Evolutionary conservation across 192 early-diverging fungal genomes (phyloP).

Genomic region (Backusella westeae): DNA sequence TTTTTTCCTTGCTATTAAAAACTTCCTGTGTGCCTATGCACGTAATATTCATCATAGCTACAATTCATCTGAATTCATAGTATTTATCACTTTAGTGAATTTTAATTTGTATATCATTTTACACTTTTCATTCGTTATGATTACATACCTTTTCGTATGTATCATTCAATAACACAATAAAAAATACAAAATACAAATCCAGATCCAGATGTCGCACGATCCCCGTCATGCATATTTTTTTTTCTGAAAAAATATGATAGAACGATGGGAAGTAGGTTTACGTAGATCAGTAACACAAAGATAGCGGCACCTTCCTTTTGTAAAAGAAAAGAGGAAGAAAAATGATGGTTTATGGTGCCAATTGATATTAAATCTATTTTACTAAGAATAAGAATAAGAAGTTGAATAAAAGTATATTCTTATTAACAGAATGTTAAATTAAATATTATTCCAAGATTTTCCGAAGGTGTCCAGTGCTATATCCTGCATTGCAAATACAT

Average conservation of each 20-base stretch:
- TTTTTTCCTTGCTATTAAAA: not conserved
- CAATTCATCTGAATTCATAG: not conserved
- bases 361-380: slow-evolving; percentile 77
- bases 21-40: not conserved
- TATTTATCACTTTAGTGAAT: not conserved
- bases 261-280: not conserved
- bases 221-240: not conserved
- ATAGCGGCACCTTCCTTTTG: not conserved
- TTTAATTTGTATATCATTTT: not conserved
- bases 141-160: not conserved
- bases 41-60: not conserved
- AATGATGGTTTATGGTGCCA: slow-evolving; percentile 34
- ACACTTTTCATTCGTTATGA: not conserved
- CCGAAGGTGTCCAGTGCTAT: not conserved
- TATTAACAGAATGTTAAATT: not conserved
- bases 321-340: not conserved
- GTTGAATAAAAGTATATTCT: not conserved
- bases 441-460: not conserved
- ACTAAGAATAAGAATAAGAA: not conserved
- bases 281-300: not conserved
- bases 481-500: not conserved
- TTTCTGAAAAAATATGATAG: not conserved
- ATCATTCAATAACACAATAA: not conserved
- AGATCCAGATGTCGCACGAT: not conserved
- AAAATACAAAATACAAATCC: not conserved